A percentile compares a stretch with the other conserved stretches of the same genome.
Evolutionary conservation across 2,329 filamentous ascomycete species (phyloP).

Genomic region (Aureobasidium namibiae): DNA sequence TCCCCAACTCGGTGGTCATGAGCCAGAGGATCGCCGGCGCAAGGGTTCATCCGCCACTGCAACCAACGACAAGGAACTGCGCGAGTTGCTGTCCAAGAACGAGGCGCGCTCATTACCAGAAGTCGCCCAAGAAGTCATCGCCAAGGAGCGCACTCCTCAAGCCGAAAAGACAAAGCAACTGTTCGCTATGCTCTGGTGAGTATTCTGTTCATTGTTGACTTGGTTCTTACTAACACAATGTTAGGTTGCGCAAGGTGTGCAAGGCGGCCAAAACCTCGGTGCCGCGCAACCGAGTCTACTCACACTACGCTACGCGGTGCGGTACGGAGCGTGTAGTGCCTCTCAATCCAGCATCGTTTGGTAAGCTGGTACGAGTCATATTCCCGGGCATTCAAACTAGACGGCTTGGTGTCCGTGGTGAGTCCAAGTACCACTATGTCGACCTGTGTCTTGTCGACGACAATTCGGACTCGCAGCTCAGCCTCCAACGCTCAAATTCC

Average conservation of each 20-base stretch:
- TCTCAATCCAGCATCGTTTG: constrained; percentile 93
- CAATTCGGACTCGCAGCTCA: constrained; percentile 17
- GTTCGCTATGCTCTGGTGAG: constrained; percentile 82
- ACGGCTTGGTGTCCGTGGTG: constrained; percentile 82
- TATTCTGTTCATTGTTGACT: constrained; percentile 8
- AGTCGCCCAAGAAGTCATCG: constrained; percentile 66
- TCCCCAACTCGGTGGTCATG: constrained; percentile 5
- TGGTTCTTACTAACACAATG: not conserved
- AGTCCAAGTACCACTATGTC: constrained; percentile 95
- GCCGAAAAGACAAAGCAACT: constrained; percentile 77
- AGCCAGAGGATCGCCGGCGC: constrained; percentile 39
- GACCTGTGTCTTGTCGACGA: constrained; percentile 45
- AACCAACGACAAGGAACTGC: constrained; percentile 74
- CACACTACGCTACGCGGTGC: constrained; percentile 87
- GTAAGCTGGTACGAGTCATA: constrained; percentile 90
- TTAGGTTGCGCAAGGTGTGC: constrained; percentile 66
- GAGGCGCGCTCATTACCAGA: constrained; percentile 60
- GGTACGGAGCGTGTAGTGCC: constrained; percentile 90
- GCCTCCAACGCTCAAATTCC: constrained; percentile 18
- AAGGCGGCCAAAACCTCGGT: constrained; percentile 74
- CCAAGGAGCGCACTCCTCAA: constrained; percentile 70
- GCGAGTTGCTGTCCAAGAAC: constrained; percentile 64
- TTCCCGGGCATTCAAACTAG: constrained; percentile 93
- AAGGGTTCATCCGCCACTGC: constrained; percentile 59
- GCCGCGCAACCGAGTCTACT: constrained; percentile 85